phyloP scores from a whole-genome alignment of 2,329 filamentous ascomycete genomes.

The Emmonsiellopsis sp. region DNA sequence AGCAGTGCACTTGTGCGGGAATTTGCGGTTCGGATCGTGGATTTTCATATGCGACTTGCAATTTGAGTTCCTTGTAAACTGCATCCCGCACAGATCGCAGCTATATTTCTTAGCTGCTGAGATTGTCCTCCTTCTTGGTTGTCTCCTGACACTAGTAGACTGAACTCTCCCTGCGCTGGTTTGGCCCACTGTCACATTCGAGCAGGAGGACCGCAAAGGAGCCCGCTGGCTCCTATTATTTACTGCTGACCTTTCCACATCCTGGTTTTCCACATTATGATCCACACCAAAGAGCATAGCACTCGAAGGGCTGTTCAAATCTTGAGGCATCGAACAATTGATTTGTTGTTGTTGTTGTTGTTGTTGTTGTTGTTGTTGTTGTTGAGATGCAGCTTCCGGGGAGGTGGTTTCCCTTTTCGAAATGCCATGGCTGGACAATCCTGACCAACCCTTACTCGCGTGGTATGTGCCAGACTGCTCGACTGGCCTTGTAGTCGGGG shows the following conservation, averaged over 20 bases:
- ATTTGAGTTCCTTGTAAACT: conserved; percentile 78
- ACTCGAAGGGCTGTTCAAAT: background rate
- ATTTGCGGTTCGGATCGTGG: conserved; percentile 64
- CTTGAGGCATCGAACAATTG: background rate
- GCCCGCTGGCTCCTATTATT: conserved; percentile 3
- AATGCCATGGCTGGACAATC: background rate
- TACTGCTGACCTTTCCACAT: background rate
- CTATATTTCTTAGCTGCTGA: conserved; percentile 56
- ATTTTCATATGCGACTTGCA: conserved; percentile 79
- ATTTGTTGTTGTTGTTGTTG: conserved; percentile 14
- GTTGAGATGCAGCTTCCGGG: conserved; percentile 3
- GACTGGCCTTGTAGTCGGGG: background rate
- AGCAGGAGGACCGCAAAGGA: conserved; percentile 3
- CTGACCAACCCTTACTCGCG: too few relatives aligned
- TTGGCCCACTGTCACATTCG: background rate
- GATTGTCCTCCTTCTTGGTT: background rate
- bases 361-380: conserved; percentile 12
- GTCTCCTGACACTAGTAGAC: conserved; percentile 4
- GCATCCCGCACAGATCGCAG: conserved; percentile 66
- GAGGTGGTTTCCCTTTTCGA: conserved; percentile 8
- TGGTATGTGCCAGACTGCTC: background rate
- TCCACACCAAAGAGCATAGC: conserved; percentile 6
- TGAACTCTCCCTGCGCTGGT: background rate
- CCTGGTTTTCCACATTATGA: conserved; percentile 5
- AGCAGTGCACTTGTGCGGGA: conserved; percentile 58